Percentiles rank a stretch among this genome's conserved stretches.
Conservation (phyloP, 306 rosid species). For the Trichosanthes cucumerina region DNA sequence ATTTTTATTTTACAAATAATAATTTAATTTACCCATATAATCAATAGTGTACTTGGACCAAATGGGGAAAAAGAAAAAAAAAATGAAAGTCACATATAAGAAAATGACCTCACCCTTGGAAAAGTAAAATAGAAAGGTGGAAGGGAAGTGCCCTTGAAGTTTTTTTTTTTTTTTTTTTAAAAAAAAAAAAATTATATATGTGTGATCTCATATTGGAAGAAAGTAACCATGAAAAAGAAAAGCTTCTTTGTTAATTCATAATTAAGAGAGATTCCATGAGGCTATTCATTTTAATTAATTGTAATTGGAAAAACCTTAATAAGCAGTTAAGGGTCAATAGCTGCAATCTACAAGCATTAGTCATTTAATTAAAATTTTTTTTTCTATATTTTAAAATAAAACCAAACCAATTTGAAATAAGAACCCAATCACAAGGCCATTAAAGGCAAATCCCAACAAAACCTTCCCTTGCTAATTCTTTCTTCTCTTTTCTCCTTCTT, state of each 20-base stretch:
- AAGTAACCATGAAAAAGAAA: slow-evolving; percentile 18
- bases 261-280: slow-evolving; percentile 35
- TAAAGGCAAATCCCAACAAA: slow-evolving; percentile 4
- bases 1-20: background rate
- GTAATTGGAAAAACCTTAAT: slow-evolving; percentile 28
- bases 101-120: background rate
- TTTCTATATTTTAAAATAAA: slow-evolving; percentile 1
- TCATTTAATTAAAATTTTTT: background rate
- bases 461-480: background rate
- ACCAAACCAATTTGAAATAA: background rate
- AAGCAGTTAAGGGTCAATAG: slow-evolving; percentile 48
- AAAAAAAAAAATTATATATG: too few species aligned
- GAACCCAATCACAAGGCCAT: background rate
- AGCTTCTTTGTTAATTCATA: slow-evolving; percentile 36
- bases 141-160: background rate
- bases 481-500: background rate
- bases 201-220: background rate
- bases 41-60: background rate
- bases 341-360: slow-evolving; percentile 15
- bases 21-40: background rate
- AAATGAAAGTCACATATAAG: background rate
- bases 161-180: background rate
- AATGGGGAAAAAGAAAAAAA: background rate
- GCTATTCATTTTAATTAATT: slow-evolving; percentile 28
- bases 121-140: background rate